A percentile compares a stretch with the other conserved stretches of the same genome.
Conservation (phyloP, 495 filamentous ascomycete species). For the Beverwykella pulmonaria region DNA sequence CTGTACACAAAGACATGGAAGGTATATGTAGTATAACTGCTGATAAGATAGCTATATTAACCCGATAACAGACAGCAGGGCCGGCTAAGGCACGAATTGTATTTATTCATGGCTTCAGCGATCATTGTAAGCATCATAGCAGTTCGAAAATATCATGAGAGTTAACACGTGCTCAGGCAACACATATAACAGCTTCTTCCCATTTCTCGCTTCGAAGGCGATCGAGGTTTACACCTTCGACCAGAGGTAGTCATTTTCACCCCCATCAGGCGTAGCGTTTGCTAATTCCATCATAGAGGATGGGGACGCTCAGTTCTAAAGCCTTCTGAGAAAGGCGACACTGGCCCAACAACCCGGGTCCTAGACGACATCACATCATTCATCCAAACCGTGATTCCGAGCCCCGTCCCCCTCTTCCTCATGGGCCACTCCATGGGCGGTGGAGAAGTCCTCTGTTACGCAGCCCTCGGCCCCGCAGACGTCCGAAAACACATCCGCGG, state of each 20-base stretch:
- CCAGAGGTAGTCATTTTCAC: constrained; percentile 60
- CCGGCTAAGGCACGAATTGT: constrained; percentile 68
- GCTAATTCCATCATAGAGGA: constrained; percentile 43
- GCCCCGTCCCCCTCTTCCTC: constrained; percentile 71
- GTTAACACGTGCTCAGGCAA: constrained; percentile 52
- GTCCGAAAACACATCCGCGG: constrained; percentile 55
- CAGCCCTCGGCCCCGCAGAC: constrained; percentile 47
- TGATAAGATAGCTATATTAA: not conserved
- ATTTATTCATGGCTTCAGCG: constrained; percentile 85
- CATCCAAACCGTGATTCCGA: constrained; percentile 55
- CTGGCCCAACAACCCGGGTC: constrained; percentile 70
- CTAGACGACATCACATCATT: constrained; percentile 77
- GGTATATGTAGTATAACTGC: constrained; percentile 53
- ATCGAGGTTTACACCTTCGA: constrained; percentile 77
- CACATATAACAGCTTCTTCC: constrained; percentile 70
- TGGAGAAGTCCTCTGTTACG: constrained; percentile 63
- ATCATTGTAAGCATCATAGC: constrained; percentile 59
- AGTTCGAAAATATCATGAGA: not conserved
- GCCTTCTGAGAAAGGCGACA: constrained; percentile 62
- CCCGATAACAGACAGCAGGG: constrained; percentile 25
- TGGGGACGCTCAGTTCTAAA: constrained; percentile 58
- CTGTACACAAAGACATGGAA: constrained; percentile 88
- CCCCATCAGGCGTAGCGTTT: constrained; percentile 56
- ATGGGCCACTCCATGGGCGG: constrained; percentile 89
- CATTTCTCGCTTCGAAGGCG: constrained; percentile 65